These are phyloP conservation scores for Aspergillus nanangensis DNA, from an alignment of 495 filamentous ascomycete species.

Conservation along the genomic window DNA sequence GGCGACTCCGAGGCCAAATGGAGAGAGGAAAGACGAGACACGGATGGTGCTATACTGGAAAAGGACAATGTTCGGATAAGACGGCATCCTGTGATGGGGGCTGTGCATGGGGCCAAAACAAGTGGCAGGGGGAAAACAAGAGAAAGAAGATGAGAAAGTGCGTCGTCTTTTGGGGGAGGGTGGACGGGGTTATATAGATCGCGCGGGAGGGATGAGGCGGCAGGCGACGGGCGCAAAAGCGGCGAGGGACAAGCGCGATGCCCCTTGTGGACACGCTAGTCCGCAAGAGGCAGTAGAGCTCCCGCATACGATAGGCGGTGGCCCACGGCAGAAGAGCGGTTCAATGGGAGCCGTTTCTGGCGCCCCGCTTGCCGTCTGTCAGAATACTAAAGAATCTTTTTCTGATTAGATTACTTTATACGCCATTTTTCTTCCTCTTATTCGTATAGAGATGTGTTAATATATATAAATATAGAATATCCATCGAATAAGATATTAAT, in stretches of 20 bases:
- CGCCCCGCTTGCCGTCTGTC: conserved; percentile 14
- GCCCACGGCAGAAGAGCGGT: conserved; percentile 10
- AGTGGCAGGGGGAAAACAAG: background rate
- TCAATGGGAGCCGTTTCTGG: conserved; percentile 15
- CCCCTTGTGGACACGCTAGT: conserved; percentile 2
- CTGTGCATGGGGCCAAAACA: background rate
- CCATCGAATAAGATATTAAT: conserved; percentile 13
- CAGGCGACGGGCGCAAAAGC: background rate
- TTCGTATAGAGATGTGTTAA: conserved; percentile 9
- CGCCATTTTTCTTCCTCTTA: conserved; percentile 14
- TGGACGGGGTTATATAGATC: conserved; percentile 8
- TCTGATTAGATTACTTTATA: conserved; percentile 15
- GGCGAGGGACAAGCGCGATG: conserved; percentile 1
- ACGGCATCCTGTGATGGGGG: conserved; percentile 3
- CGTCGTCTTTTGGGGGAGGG: conserved; percentile 6
- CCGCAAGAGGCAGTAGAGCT: conserved; percentile 1
- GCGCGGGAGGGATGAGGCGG: background rate
- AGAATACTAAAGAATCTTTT: conserved; percentile 3
- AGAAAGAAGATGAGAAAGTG: conserved; percentile 7
- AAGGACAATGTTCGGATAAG: conserved; percentile 5
- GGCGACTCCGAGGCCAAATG: conserved; percentile 6
- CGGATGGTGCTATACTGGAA: conserved; percentile 1
- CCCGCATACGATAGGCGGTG: conserved; percentile 4
- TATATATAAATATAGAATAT: conserved; percentile 15
- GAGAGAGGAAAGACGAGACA: background rate